Evolutionary conservation across 495 filamentous ascomycete genomes (phyloP), one percentile per base, ranked within the genome.

Genomic region (Penicillium coffeae): DNA sequence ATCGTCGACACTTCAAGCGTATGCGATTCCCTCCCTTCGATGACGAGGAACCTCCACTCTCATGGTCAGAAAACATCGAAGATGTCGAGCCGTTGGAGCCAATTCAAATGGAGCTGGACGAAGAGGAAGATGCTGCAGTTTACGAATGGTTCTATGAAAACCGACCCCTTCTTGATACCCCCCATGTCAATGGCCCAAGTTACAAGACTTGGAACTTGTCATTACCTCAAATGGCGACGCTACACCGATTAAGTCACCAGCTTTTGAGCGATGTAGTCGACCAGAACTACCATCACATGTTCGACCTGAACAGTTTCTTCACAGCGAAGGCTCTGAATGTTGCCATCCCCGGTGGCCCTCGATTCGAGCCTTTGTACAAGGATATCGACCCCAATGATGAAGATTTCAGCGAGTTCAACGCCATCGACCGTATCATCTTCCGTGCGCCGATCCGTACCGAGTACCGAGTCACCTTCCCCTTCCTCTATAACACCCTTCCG

Each of bases 21-120:
- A 99, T 99, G 94, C 83, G 94, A 48, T 99, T 99, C 60, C 94
- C 93, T 38, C 94, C 94, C 0, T 99, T 99, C 59, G 94, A 99
- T 61, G 94, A 99, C 59, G 94, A 99, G 70, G 94, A 99, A 60
- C 94, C 94, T 0, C 94, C 94, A 18, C 76, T 99, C 37, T 95
- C 89, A 6, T 99, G 91, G 89, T 92, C 90, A 9, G 94, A 99
- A 65, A 99, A 99, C 56, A 93, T 99, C 44, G 94, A 97, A 62
- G 94, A 96, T 63, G 94, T 97, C 8, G 94, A 99, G 64, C 94
- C 94, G 0, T 72, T 96, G 51, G 94, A 99, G 67, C 94, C 94
- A 10, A 96, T 99, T 59, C 94, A 96, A 72, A 93, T 97, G 90
- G 94, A 99, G 65, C 82, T 99, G 3, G 93, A 99, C 52, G 90